Evolutionary conservation across 192 early-diverging fungal species (phyloP).

Genomic region (Haplosporangium gracile): DNA sequence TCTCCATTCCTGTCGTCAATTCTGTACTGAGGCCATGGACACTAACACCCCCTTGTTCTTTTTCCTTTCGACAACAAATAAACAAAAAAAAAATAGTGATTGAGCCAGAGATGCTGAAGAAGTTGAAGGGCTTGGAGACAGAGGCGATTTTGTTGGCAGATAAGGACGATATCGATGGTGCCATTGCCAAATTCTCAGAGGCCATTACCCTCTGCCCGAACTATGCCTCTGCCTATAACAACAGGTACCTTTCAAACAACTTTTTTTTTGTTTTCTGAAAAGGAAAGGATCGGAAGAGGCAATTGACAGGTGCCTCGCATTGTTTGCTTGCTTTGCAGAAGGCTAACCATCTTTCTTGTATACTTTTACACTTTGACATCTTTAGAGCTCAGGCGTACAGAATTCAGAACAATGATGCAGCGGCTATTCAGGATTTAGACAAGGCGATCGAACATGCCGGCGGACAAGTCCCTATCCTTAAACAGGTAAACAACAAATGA

Average conservation of each 20-base stretch:
- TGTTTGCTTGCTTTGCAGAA: neutral
- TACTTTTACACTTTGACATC: neutral
- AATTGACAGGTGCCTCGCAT: no score
- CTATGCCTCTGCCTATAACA: slow-evolving; percentile 66
- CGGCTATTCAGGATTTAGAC: slow-evolving; percentile 58
- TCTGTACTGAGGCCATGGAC: neutral
- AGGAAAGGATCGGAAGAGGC: no score
- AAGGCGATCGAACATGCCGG: slow-evolving; percentile 57
- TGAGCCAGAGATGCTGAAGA: slow-evolving; percentile 40
- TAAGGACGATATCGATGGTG: slow-evolving; percentile 57
- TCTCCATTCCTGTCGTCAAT: neutral
- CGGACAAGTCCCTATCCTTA: slow-evolving; percentile 59
- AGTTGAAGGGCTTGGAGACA: slow-evolving; percentile 55
- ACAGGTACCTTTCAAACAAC: slow-evolving; percentile 46
- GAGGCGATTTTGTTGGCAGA: slow-evolving; percentile 60
- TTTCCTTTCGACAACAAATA: neutral
- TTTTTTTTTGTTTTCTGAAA: no score
- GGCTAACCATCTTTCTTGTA: neutral
- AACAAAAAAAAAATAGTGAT: slow-evolving; percentile 28
- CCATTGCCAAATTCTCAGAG: slow-evolving; percentile 57
- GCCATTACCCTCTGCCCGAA: slow-evolving; percentile 55
- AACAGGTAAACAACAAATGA: slow-evolving; percentile 26
- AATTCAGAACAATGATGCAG: slow-evolving; percentile 49
- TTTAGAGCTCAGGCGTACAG: slow-evolving; percentile 64
- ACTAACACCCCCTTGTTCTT: neutral